Percentiles rank a stretch among this genome's conserved stretches.
Conservation (phyloP, 345 rosid genomes). For the Bruguiera parviflora region DNA sequence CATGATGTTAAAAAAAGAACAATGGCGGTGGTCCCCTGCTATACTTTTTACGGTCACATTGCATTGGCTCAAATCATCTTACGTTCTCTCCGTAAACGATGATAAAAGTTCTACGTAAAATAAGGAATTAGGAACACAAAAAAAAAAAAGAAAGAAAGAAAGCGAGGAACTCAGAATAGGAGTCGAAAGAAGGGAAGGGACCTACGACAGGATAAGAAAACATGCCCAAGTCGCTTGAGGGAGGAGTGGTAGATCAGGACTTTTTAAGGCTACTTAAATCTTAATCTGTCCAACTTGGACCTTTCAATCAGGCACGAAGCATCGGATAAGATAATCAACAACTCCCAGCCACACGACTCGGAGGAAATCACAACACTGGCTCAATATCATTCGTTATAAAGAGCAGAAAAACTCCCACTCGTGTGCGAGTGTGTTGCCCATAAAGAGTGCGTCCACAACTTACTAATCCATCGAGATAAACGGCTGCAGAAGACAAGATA, state of each 20-base stretch:
- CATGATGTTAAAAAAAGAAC: too few species aligned
- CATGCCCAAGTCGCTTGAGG: not conserved
- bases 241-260: not conserved
- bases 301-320: slow-evolving; percentile 15
- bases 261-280: slow-evolving; percentile 10
- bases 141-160: not conserved
- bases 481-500: not conserved
- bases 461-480: not conserved
- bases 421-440: not conserved
- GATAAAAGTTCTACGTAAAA: not conserved
- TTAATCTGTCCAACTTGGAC: slow-evolving; percentile 12
- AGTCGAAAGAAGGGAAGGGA: slow-evolving; percentile 1
- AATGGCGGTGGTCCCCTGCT: too few species aligned
- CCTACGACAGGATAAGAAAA: not conserved
- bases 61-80: too few species aligned
- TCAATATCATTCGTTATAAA: slow-evolving; percentile 2
- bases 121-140: not conserved
- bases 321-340: slow-evolving; percentile 20
- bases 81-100: not conserved
- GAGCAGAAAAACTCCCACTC: not conserved
- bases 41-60: too few species aligned
- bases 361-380: not conserved
- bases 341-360: slow-evolving; percentile 14
- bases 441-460: slow-evolving; percentile 5
- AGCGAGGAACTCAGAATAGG: not conserved